Evolutionary conservation across 108 stramenopile species (phyloP), one percentile per base, ranked within the genome.

Genomic region (Aurantiochytrium sp.): DNA sequence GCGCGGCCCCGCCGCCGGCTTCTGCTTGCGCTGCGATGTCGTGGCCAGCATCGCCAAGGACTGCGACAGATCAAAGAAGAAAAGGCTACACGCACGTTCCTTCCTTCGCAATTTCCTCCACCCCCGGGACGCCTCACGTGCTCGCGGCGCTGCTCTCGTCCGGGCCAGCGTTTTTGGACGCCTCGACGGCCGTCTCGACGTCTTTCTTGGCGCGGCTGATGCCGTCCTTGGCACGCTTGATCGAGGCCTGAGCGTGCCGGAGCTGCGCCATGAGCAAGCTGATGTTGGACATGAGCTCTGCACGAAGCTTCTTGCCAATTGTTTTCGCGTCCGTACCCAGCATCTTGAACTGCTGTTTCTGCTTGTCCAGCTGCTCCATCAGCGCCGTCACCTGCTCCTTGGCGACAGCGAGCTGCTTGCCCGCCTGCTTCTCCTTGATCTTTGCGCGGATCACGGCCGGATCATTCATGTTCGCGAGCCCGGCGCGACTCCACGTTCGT

Each of bases 401-500:
- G 17, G 73, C 73, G 2, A 12, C 73, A 27, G 15, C 42, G 39
- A 81, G 45, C 73, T 81, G 73, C 39, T 81, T 81, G 36, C 6
- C 39, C n/a, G 73, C 73, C 45, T 87, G 55, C 55, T 65, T 55
- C 55, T 87, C 86, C 32, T 59, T 59, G 6, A 22, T 55, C 22
- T 87, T 59, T 4, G 55, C 54, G 15, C 36, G 32, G 12, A 59
- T 37, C 37, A 87, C 54, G 15, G 17, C 55, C 2, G 34, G 34
- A 22, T 87, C 55, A 36, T 59, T 87, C 34, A 59, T 37, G 55
- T 59, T 87, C 27, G 55, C 27, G 17, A 59, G 22, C 22, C 86
- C 55, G 4, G 86, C 86, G n/a, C 86, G 52, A 55, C 86, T 86
- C 86, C 86, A 86, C 21, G 86, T 86, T 3, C 52, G 86, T 54